Evolutionary conservation across 176 grass and related monocot species (phyloP), one percentile per base, ranked within the genome.

Genomic region (Lolium perenne): DNA sequence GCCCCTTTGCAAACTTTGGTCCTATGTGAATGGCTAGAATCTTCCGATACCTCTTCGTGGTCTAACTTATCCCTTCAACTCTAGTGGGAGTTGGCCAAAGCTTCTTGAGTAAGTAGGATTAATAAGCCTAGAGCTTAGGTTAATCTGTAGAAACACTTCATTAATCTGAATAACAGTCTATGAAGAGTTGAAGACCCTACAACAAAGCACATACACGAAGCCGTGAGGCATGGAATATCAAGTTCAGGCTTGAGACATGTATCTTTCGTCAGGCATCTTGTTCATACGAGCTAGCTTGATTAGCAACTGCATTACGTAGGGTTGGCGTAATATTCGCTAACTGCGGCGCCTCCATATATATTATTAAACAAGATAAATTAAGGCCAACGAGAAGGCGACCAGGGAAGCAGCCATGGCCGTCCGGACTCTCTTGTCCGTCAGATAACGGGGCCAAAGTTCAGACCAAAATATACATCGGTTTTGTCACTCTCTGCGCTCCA

Each of bases 331-430:
- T 25, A 62, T 48, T 62, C 40, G 29, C 56, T 75, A 84, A 18
- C 38, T 63, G 65, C 46, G 55, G 74, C 21, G 7, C 41, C 21
- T 29, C 41, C 41, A 2, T 20, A 40, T 5, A 40, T 40, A 40
- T 40, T 40, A n/a, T 74, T 26, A 77, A 56, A 78, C 18, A 74
- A 58, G 17, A 61, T 21, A 43, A 3, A 53, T 16, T 25, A 1
- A 22, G 5, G 14, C 58, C 49, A 22, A 69, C 50, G 60, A 84
- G 76, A 90, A 80, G 76, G 85, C 61, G 89, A 80, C 85, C n/a
- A 6, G 15, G 76, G 69, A 87, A 57, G 60, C 81, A 81, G 76
- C 70, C 85, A 84, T 38, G 60, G 81, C 85, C 85, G 79, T 5
- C 84, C 83, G 3, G 54, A 2, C 72, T 32, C 73, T 47, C 69